phyloP scores from a whole-genome alignment of 176 grass and related monocot species.

The Aegilops umbellulata region DNA sequence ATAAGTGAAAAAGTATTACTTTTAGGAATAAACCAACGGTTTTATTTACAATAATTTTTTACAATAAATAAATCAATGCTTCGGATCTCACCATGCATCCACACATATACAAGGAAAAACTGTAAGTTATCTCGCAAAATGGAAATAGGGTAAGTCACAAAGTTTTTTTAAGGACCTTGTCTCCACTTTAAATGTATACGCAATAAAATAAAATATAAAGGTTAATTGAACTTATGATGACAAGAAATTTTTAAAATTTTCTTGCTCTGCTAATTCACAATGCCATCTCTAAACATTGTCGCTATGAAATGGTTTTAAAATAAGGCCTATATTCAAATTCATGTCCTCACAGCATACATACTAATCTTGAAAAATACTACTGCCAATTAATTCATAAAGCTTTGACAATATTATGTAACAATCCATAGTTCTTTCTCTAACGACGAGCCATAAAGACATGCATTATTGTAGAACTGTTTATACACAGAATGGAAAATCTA shows the following conservation, averaged over 20 bases:
- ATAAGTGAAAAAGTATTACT: background rate
- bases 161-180: background rate
- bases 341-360: background rate
- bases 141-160: background rate
- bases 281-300: too few relatives aligned
- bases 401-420: background rate
- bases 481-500: background rate
- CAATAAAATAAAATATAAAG: too few relatives aligned
- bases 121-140: background rate
- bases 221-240: too few relatives aligned
- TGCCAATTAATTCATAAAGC: background rate
- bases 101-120: too few relatives aligned
- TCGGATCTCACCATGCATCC: background rate
- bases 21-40: background rate
- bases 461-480: background rate
- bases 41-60: too few relatives aligned
- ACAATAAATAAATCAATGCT: background rate
- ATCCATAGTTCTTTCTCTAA: background rate
- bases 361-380: background rate
- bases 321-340: background rate
- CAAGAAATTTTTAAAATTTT: too few relatives aligned
- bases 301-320: background rate
- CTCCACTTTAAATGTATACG: background rate
- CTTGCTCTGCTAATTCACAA: too few relatives aligned
- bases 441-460: background rate